Base-by-base conservation (phyloP, 805 yeast species). In the Wickerhamiella qilinensis region DNA sequence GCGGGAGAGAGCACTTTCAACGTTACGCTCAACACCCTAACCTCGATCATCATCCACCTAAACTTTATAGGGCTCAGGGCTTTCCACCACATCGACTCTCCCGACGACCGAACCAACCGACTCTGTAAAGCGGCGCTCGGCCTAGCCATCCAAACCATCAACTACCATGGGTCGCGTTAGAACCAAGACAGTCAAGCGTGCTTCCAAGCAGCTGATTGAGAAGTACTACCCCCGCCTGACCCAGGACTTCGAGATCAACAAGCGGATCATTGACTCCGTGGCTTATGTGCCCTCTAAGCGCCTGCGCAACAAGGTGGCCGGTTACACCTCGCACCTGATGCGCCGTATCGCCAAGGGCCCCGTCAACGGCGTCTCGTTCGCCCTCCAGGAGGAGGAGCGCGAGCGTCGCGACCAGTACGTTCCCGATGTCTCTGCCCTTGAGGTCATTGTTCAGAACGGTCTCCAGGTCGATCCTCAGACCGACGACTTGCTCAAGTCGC, bases 281-380 rank as follows among this genome's bases (percentile, higher is more conserved):
- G 98, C 99, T 56, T 86, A 82, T 68, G 93, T 91, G 65, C 96
- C 88, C 70, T 84, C 98, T 63, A 91, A 91, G 81, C 84, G 99
- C 74, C 81, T 91, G 70, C 91, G 99, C 77, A 91, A 91, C 91
- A 91, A 91, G 84, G 93, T 91, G 63, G 98, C 99, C 67, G 99
- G 99, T 69, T 91, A 88, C 94, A 91, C 98, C 71, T 91, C 98
- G 64, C 99, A 91, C 72, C 79, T 91, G 70, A 93, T 91, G 98
- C 91, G 84, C 78, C 86, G 99, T 77, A 91, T 91, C 65, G 97
- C 93, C 74, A 91, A 88, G 78, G 99, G 99, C 67, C 99, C 99
- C 75, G 99, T 91, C 61, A 86, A 97, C 79, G 99, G 99, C 75
- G 93, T 91, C 59, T 91, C 99, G 60, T 91, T 91, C 94, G 93